Conservation (phyloP, 225 moss, liverwort and hornwort species). For the Rhytidiadelphus loreus region DNA sequence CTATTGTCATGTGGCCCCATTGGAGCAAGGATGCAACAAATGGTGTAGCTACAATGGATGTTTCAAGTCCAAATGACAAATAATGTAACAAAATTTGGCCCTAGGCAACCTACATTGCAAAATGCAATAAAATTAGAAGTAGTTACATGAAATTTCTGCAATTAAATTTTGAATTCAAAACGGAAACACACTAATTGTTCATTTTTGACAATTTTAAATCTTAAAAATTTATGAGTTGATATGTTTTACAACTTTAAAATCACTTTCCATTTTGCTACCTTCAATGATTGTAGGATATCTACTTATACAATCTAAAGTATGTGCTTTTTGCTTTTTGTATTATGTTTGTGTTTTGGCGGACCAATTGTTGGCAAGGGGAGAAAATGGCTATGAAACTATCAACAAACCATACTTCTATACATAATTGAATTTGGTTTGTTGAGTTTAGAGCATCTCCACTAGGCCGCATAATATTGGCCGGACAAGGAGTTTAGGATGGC, state of each 20-base stretch:
- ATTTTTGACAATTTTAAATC: background rate
- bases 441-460: no score
- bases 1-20: background rate
- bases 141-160: background rate
- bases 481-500: no score
- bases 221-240: background rate
- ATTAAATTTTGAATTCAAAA: background rate
- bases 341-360: no score
- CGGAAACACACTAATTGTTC: no score
- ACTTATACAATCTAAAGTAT: no score
- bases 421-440: no score
- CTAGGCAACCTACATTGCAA: background rate
- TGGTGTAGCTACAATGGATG: background rate
- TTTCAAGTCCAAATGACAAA: background rate
- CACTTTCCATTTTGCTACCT: fast-evolving
- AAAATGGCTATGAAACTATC: no score
- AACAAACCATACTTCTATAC: no score
- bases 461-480: no score
- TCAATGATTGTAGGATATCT: no score
- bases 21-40: fast-evolving
- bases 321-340: no score
- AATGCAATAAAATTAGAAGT: background rate
- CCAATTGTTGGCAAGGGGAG: no score
- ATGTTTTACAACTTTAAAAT: background rate
- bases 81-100: background rate